Conservation (phyloP, 1,139 yeast genomes). For the Saccharomyces hybrid region DNA sequence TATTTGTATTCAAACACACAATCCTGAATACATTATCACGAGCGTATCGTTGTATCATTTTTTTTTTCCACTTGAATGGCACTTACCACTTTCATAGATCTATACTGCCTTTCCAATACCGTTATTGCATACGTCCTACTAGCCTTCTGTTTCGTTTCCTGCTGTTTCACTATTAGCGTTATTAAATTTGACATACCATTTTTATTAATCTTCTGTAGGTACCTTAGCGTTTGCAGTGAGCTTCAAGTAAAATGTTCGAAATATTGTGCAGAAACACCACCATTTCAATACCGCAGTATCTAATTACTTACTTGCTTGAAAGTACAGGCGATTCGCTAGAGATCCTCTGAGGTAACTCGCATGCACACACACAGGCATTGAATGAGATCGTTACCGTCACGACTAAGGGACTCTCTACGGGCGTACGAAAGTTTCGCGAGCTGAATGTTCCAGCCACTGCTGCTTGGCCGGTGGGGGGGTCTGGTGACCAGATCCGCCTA, state of each 20-base stretch:
- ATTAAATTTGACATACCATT: neutral
- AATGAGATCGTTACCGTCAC: neutral
- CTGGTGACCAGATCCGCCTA: neutral
- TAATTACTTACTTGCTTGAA: neutral
- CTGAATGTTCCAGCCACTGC: neutral
- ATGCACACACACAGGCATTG: neutral
- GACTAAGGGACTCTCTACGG: neutral
- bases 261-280: neutral
- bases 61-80: neutral
- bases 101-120: neutral
- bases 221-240: neutral
- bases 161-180: neutral
- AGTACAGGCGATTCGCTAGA: neutral
- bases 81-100: neutral
- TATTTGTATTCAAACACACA: neutral
- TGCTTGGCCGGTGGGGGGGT: neutral
- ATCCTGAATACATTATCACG: neutral
- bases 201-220: neutral
- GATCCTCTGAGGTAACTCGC: neutral
- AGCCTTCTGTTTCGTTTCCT: neutral
- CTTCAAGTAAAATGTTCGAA: neutral
- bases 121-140: neutral
- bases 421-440: neutral
- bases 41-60: neutral
- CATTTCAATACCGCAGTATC: neutral